Evolutionary conservation across 2,329 filamentous ascomycete genomes (phyloP), one percentile per base, ranked within the genome.

Genomic region (Ascochyta pisi): DNA sequence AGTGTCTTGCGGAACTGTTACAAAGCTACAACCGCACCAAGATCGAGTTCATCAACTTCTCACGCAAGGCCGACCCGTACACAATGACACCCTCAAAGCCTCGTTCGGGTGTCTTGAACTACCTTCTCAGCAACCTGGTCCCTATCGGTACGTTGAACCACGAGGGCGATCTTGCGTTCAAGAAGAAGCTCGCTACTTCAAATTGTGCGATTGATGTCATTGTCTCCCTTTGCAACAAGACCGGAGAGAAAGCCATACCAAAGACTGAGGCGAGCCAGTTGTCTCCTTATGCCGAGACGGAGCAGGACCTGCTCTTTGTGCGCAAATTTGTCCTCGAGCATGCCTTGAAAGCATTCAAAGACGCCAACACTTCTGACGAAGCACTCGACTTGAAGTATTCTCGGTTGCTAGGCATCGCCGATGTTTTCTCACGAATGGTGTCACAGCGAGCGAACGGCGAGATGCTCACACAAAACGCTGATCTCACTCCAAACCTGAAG

Each of bases 21-120:
- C 88, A 90, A 54, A 96, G 90, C 69, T 99, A 98, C 78, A 96
- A 92, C 65, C 88, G 92, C 50, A 91, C 92, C 8, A 99, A 99
- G 82, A 86, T 99, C 39, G 96, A 99, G 73, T 98, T 99, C 73
- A 97, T 99, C 80, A 98, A 97, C 75, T 99, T 97, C 79, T 98
- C 96, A 64, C 89, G 94, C 58, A 96, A 93, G 70, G 89, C 91
- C 6, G 91, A 94, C 42, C 84, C 92, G 40, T 89, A 91, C 65
- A 89, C 89, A 10, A 88, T 87, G 50, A 98, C 95, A 1, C 95
- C 95, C 5, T 93, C 96, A 15, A 98, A 98, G 76, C 95, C 95
- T 52, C 88, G 95, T 37, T 93, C 94, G 10, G 92, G 90, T 60
- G 89, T 98, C 39, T 81, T 99, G 60, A 97, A 98, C 74, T 99